Evolutionary conservation across 192 early-diverging fungal species (phyloP).

Genomic region (Lobosporangium transversale): DNA sequence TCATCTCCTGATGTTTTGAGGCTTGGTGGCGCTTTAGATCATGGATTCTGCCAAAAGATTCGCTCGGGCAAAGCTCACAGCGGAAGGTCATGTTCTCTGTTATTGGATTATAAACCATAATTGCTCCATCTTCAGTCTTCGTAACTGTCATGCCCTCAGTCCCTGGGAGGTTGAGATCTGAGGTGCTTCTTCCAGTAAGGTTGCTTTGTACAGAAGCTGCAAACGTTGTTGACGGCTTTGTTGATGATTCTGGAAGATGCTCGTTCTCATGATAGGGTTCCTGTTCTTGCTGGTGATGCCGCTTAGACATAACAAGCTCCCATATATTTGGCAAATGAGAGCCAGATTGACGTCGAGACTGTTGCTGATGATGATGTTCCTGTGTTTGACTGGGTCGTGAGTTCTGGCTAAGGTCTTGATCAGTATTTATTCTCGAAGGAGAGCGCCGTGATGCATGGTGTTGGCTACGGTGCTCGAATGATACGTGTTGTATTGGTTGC

Average conservation of each 20-base stretch:
- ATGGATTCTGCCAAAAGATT: slow-evolving; percentile 47
- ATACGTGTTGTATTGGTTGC: neutral
- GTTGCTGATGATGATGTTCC: too few species aligned
- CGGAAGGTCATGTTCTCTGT: slow-evolving; percentile 37
- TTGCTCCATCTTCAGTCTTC: slow-evolving; percentile 29
- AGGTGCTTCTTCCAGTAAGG: too few species aligned
- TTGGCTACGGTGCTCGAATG: neutral
- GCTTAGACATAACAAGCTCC: too few species aligned
- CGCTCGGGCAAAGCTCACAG: slow-evolving; percentile 38
- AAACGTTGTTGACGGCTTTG: neutral
- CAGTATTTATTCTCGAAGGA: too few species aligned
- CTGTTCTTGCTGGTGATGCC: too few species aligned
- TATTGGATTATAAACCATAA: slow-evolving; percentile 41
- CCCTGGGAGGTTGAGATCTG: slow-evolving; percentile 10
- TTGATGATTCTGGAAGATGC: too few species aligned
- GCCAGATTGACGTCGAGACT: too few species aligned
- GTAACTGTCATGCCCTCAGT: slow-evolving; percentile 34
- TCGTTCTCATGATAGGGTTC: too few species aligned
- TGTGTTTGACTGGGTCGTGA: too few species aligned
- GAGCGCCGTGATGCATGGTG: too few species aligned
- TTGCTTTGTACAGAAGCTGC: neutral
- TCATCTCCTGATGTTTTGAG: slow-evolving; percentile 52
- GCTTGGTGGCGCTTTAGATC: slow-evolving; percentile 47
- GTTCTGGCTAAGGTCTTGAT: too few species aligned
- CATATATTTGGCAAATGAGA: too few species aligned